Evolutionary conservation across 768 basidiomycete genomes (phyloP).

Genomic region (Amanita brunnescens): DNA sequence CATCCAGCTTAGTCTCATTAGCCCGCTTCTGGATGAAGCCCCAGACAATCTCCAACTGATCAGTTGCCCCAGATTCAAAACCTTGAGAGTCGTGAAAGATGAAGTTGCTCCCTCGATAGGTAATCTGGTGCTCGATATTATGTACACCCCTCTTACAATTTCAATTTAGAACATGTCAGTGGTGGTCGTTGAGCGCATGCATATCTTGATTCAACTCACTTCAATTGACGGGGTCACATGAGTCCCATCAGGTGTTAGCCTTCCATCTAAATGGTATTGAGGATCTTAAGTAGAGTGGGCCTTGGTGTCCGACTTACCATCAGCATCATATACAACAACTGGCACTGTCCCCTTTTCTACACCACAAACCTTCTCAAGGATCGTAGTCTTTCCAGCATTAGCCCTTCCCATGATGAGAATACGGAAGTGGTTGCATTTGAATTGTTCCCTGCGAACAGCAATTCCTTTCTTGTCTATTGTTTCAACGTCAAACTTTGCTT

Average conservation of each 20-base stretch:
- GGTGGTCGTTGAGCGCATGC: not conserved
- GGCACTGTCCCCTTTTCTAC: not conserved
- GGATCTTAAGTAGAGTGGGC: too few species aligned
- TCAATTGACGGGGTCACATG: not conserved
- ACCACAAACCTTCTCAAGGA: too few species aligned
- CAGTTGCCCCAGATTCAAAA: slow-evolving; percentile 25
- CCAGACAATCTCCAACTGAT: slow-evolving; percentile 21
- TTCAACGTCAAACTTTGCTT: too few species aligned
- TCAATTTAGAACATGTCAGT: not conserved
- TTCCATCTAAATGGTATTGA: too few species aligned
- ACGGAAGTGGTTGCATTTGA: too few species aligned
- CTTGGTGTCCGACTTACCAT: not conserved
- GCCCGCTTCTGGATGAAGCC: slow-evolving; percentile 22
- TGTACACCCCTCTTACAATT: slow-evolving; percentile 23
- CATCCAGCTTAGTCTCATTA: slow-evolving; percentile 8
- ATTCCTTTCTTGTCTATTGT: too few species aligned
- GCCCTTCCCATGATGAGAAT: too few species aligned
- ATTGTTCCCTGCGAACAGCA: too few species aligned
- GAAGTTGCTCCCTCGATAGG: slow-evolving; percentile 24
- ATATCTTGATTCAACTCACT: slow-evolving; percentile 11
- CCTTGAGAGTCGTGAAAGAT: slow-evolving; percentile 35
- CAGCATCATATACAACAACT: not conserved
- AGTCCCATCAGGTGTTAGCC: not conserved
- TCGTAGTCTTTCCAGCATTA: too few species aligned
- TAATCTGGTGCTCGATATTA: slow-evolving; percentile 22